Evolutionary conservation across 495 filamentous ascomycete genomes (phyloP).

Genomic region (Tuber borchii): DNA sequence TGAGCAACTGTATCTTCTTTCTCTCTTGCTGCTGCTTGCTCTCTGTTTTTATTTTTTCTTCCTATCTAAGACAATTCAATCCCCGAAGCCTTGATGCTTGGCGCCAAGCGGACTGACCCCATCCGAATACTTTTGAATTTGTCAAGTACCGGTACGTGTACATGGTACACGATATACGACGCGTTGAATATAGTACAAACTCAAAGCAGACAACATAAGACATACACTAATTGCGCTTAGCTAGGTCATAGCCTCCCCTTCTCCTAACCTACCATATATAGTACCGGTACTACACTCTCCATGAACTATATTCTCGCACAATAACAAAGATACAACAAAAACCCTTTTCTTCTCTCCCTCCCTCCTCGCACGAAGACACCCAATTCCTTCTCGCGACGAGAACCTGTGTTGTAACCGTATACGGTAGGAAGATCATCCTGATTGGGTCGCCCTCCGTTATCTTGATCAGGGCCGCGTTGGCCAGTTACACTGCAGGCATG

Average conservation of each 20-base stretch:
- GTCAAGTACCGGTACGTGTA: too few relatives aligned
- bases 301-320: not conserved
- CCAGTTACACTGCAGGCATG: not conserved
- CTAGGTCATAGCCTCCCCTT: not conserved
- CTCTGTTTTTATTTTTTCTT: too few relatives aligned
- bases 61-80: too few relatives aligned
- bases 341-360: too few relatives aligned
- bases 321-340: not conserved
- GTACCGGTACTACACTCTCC: not conserved
- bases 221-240: not conserved
- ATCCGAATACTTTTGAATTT: too few relatives aligned
- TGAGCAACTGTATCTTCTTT: too few relatives aligned
- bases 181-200: not conserved
- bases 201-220: not conserved
- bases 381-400: not conserved
- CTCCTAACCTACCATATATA: not conserved
- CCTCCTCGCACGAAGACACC: not conserved
- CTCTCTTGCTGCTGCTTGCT: too few relatives aligned
- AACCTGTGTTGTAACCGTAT: not conserved
- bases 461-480: not conserved
- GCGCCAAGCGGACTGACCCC: too few relatives aligned
- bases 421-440: not conserved
- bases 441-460: slow-evolving; percentile 5
- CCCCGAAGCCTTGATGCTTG: too few relatives aligned
- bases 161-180: too few relatives aligned